A percentile compares a stretch with the other conserved stretches of the same genome.
phyloP scores from a whole-genome alignment of 177 flowering plant genomes.

The Vitis hybrid region DNA sequence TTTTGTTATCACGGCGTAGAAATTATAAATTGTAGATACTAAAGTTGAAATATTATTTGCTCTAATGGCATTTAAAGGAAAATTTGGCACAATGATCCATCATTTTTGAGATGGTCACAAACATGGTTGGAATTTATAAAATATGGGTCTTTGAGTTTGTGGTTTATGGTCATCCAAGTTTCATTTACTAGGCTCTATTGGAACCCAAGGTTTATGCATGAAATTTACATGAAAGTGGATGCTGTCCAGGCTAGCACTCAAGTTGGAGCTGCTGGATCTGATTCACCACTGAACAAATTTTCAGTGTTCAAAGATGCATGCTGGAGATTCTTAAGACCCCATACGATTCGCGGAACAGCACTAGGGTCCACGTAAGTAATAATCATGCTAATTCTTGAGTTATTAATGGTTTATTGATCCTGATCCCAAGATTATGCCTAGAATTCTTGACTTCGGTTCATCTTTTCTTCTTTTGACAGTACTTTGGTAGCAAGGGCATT shows the following conservation, averaged over 20 bases:
- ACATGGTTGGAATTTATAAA: too few relatives aligned
- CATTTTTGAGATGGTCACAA: too few relatives aligned
- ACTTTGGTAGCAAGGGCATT: constrained; percentile 87
- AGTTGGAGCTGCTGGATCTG: constrained; percentile 75
- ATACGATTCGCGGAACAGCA: constrained; percentile 94
- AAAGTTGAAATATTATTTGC: too few relatives aligned
- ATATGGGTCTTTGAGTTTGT: not conserved
- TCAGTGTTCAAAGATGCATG: constrained; percentile 69
- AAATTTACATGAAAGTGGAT: constrained; percentile 22
- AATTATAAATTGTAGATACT: too few relatives aligned
- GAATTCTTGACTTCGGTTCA: not conserved
- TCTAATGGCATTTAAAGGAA: too few relatives aligned
- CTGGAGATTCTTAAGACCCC: constrained; percentile 97
- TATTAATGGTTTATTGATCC: not conserved
- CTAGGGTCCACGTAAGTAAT: constrained; percentile 74
- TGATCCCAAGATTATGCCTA: not conserved
- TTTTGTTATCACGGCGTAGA: too few relatives aligned
- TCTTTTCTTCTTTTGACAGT: constrained; percentile 43
- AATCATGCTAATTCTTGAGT: not conserved
- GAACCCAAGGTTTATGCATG: constrained; percentile 1
- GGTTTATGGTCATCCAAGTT: not conserved
- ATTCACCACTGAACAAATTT: constrained; percentile 49
- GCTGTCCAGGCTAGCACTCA: constrained; percentile 62
- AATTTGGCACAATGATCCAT: too few relatives aligned
- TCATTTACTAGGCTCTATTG: not conserved